A percentile compares a stretch with the other conserved stretches of the same genome.
Conservation (phyloP, 768 basidiomycete species). For the Pholiota microspora region DNA sequence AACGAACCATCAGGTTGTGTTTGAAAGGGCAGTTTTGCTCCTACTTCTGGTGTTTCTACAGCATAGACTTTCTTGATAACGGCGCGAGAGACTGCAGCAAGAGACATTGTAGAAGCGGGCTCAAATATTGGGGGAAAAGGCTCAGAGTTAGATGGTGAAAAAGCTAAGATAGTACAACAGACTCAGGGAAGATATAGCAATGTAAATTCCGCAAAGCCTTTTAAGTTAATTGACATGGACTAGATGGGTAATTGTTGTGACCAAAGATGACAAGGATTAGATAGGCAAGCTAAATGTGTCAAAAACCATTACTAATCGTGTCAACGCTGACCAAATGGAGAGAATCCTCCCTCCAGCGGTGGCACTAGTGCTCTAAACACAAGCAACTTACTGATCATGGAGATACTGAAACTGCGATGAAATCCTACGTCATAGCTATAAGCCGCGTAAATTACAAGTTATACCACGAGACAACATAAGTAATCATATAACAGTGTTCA, state of each 20-base stretch:
- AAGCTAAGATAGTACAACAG: conserved; percentile 2
- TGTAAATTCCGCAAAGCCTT: conserved; percentile 2
- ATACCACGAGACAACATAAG: neutral
- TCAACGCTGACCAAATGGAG: neutral
- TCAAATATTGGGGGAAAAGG: neutral
- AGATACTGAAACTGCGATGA: no score
- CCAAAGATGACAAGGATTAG: neutral
- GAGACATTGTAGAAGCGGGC: conserved; percentile 21
- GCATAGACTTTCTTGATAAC: conserved; percentile 79
- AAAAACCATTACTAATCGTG: conserved; percentile 2
- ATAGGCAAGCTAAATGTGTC: conserved; percentile 3
- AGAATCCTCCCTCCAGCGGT: no score
- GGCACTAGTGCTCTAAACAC: no score
- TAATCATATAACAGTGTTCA: conserved; percentile 17
- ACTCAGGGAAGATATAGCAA: conserved; percentile 4
- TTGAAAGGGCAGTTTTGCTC: neutral
- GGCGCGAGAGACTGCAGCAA: conserved; percentile 51
- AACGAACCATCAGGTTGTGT: conserved; percentile 3
- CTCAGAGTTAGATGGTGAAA: conserved; percentile 8
- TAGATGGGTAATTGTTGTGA: neutral
- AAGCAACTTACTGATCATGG: no score
- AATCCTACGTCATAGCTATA: no score
- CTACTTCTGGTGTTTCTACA: conserved; percentile 68
- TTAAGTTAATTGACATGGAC: conserved; percentile 6
- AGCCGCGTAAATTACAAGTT: neutral